A percentile compares a stretch with the other conserved stretches of the same genome.
Conservation (phyloP, 208 protist genomes). For the Angomonas desouzai region DNA sequence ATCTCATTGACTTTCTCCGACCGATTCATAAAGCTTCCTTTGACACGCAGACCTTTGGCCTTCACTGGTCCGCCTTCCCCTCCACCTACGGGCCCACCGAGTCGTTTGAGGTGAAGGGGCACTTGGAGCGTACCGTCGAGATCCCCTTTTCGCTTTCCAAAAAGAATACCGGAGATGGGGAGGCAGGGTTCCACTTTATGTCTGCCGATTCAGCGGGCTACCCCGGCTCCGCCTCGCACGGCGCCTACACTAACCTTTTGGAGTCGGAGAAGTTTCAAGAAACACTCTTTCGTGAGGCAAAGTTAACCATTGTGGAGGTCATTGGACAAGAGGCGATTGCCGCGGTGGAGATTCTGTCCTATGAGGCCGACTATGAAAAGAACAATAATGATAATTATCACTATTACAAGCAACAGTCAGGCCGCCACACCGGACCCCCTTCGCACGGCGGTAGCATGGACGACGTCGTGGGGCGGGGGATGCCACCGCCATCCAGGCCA, state of each 20-base stretch:
- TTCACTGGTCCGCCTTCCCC: neutral
- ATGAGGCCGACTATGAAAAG: neutral
- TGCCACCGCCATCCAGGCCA: neutral
- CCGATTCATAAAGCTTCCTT: neutral
- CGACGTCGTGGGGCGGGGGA: too few species aligned
- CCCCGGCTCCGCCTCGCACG: neutral
- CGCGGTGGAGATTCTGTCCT: conserved; percentile 22
- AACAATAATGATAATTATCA: neutral
- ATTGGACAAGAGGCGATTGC: conserved; percentile 59
- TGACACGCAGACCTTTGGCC: neutral
- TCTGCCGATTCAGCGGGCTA: too few species aligned
- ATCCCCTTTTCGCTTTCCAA: neutral
- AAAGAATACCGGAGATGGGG: neutral
- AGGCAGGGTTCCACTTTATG: too few species aligned
- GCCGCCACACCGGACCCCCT: too few species aligned
- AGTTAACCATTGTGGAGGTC: conserved; percentile 50
- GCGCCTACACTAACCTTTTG: neutral
- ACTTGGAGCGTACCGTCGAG: neutral
- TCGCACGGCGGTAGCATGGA: too few species aligned
- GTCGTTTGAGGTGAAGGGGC: neutral
- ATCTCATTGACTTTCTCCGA: neutral
- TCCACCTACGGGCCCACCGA: neutral
- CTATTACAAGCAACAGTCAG: neutral
- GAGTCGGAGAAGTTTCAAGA: conserved; percentile 15
- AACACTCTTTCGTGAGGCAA: conserved; percentile 25